Base-by-base conservation (phyloP, 306 rosid species). In the Casuarina glauca region DNA sequence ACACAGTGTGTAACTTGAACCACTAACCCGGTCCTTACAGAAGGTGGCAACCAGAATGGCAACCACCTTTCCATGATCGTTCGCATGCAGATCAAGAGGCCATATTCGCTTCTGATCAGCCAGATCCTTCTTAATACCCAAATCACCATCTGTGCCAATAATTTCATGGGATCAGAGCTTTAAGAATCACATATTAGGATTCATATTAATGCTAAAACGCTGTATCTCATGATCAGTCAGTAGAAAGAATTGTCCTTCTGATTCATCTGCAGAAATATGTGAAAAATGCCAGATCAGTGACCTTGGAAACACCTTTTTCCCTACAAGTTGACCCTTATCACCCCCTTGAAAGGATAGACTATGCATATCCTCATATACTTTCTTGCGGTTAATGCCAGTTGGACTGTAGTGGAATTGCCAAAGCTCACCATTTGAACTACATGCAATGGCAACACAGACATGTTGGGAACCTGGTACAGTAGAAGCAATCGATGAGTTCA, bases 31-130 rank as follows among this genome's bases (percentile, higher is more conserved):
- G 58, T 92, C 98, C 89, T 89, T 90, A 75, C 97, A 92, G 69
- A 91, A 86, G 74, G 93, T 93, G 44, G 97, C 96, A 81, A 93
- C 89, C 70, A 95, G 86, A 86, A 95, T 77, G 72, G 98, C 91
- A 66, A 90, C 79, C 79, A 89, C 97, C 81, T 87, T 86, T 69
- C 97, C 97, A 20, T 78, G 79, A 77, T 86, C 88, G 75, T 91
- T 96, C 63, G 88, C 93, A 86, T 87, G 92, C 87, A 91, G 73
- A 86, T 91, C 95, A 77, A 95, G 91, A 67, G 96, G 97, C 97
- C 96, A 95, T 44, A 93, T 93, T 86, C 82, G 88, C 89, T 93
- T 95, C 80, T 91, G 97, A 74, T 97, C 97, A 4, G 99, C 99
- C 75, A 95, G 84, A 87, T 91, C 98, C 85, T 92, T 91, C 85